Conservation (phyloP, 2,329 filamentous ascomycete species). For the Diaporthe batatas region DNA sequence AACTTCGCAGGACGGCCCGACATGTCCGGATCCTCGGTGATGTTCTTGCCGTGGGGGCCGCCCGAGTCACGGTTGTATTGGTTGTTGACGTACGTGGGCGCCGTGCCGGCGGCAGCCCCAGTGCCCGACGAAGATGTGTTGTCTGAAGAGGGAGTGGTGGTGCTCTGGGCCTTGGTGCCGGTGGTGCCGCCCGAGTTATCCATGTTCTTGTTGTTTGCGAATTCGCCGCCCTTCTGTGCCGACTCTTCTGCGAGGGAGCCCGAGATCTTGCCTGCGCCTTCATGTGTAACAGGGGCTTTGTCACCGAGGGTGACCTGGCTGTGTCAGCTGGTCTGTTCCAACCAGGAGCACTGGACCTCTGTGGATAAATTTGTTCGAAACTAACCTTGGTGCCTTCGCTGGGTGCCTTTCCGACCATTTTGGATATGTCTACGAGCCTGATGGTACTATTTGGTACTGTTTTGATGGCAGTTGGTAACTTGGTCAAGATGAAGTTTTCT, state of each 20-base stretch:
- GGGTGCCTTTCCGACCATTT: slow-evolving; percentile 38
- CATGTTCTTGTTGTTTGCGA: slow-evolving; percentile 66
- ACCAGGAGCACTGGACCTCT: too few relatives aligned
- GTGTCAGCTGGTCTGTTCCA: slow-evolving; percentile 38
- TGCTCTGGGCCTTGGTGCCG: slow-evolving; percentile 1
- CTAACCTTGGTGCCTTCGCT: slow-evolving; percentile 40
- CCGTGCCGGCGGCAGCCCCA: slow-evolving; percentile 42
- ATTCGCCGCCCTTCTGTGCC: slow-evolving; percentile 68
- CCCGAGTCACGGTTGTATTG: slow-evolving; percentile 36
- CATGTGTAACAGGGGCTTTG: slow-evolving; percentile 63
- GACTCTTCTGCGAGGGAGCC: slow-evolving; percentile 86
- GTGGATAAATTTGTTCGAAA: background rate
- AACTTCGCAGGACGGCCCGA: slow-evolving; percentile 44
- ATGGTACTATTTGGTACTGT: background rate
- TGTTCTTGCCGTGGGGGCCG: slow-evolving; percentile 48
- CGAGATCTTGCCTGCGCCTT: slow-evolving; percentile 74
- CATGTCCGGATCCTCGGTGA: slow-evolving; percentile 47
- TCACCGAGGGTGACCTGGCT: slow-evolving; percentile 61
- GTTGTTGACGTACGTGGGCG: slow-evolving; percentile 45
- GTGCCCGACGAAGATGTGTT: slow-evolving; percentile 17
- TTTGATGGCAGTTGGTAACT: background rate
- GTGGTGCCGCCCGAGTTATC: background rate
- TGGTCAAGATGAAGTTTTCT: background rate
- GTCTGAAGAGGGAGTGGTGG: background rate
- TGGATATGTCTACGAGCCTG: background rate